phyloP scores from a whole-genome alignment of 192 early-diverging fungal genomes.

The Oehlia diaphana region DNA sequence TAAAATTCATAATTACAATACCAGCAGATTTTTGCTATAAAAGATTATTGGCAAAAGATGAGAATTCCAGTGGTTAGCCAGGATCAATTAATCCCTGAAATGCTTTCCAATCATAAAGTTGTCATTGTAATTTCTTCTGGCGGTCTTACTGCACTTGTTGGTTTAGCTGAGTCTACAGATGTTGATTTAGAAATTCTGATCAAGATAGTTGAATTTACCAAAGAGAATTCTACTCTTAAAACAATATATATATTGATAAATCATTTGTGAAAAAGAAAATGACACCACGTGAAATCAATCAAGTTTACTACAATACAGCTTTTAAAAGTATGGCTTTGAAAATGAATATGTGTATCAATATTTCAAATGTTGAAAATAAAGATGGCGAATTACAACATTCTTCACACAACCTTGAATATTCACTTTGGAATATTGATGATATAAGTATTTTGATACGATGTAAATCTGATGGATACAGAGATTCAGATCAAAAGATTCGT shows the following conservation, averaged over 20 bases:
- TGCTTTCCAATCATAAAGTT: slow-evolving; percentile 16
- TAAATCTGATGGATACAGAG: slow-evolving; percentile 26
- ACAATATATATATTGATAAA: slow-evolving; percentile 33
- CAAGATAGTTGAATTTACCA: neutral
- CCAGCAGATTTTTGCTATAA: neutral
- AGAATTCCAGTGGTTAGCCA: slow-evolving; percentile 18
- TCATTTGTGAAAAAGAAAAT: slow-evolving; percentile 24
- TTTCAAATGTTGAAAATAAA: too few species aligned
- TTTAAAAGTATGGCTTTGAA: slow-evolving; percentile 27
- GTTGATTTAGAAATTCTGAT: slow-evolving; percentile 21
- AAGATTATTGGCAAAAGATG: slow-evolving; percentile 18
- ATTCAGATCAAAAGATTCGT: slow-evolving; percentile 10
- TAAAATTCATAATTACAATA: too few species aligned
- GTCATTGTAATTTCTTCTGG: slow-evolving; percentile 28
- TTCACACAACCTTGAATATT: slow-evolving; percentile 8
- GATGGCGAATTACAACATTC: neutral
- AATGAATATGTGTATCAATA: too few species aligned
- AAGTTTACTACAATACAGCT: slow-evolving; percentile 28
- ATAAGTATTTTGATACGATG: slow-evolving; percentile 33
- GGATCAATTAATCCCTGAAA: slow-evolving; percentile 24
- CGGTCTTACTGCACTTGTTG: slow-evolving; percentile 14
- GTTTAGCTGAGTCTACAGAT: slow-evolving; percentile 18
- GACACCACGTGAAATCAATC: slow-evolving; percentile 27
- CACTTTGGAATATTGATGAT: slow-evolving; percentile 36
- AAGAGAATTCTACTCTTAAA: neutral